Evolutionary conservation across 2,329 filamentous ascomycete species (phyloP), one percentile per base, ranked within the genome.

Genomic region (Pseudogymnoascus sp.): DNA sequence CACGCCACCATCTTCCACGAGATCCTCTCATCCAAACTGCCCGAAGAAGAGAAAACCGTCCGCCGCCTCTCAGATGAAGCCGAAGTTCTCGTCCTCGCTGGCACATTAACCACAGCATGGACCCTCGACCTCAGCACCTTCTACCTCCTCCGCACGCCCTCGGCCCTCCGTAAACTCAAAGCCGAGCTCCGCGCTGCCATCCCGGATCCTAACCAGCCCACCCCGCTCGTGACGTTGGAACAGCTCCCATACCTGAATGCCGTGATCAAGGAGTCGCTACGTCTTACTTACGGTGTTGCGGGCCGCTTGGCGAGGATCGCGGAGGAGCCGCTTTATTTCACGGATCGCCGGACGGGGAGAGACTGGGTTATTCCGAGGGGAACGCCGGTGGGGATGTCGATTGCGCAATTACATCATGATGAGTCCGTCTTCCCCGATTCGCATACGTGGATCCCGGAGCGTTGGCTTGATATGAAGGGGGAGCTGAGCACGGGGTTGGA

Each of bases 321-420:
- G 10, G 64, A 66, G 30, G 63, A 62, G 34, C 63, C 38, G 56
- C 63, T 61, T 61, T 55, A 41, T 8, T 68, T 64, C 56, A 41
- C 58, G 5, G 62, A 66, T 12, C 7, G 19, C 2, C 12, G 3
- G 26, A 52, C 57, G 9, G 48, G 19, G 4, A 60, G 61, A 10
- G 60, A 62, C 5, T 67, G 63, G 63, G 21, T 56, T 1, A 63
- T 68, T 37, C 64, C 63, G 13, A 15, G 56, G 3, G 70, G 72
- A 3, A 75, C 71, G 1, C 71, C 71, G 2, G 70, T 77, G 0
- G 69, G 72, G 19, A 74, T 76, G 67, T 74, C 73, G 0, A 66
- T 70, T 1, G 67, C 68, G 3, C 69, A 75, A 4, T 67, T 71
- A 6, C 75, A 78, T 61, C 71, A 74, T 28, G 69, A 77, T 62